Evolutionary conservation across 2,329 filamentous ascomycete species (phyloP).

Genomic region (Ophiostoma perfectum): DNA sequence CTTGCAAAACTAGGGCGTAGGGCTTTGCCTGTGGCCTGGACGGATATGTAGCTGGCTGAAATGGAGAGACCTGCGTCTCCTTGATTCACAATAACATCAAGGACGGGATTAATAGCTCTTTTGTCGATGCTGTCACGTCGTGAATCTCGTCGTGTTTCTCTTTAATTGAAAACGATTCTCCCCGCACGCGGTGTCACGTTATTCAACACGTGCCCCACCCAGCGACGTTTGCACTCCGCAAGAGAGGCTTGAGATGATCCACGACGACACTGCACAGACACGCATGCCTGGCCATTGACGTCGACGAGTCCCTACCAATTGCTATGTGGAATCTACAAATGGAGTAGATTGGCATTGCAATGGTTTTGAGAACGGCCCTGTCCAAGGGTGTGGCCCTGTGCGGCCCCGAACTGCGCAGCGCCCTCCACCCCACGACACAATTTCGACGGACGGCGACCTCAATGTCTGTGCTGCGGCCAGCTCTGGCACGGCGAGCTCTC

Average conservation of each 20-base stretch:
- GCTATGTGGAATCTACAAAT: background rate
- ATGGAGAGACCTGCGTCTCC: background rate
- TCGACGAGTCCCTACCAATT: background rate
- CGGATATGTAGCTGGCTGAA: background rate
- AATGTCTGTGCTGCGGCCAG: background rate
- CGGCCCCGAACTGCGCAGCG: background rate
- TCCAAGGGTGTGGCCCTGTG: slow-evolving; percentile 23
- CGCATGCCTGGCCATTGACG: background rate
- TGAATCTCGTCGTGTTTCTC: slow-evolving; percentile 3
- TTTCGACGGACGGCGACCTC: background rate
- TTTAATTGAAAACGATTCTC: slow-evolving; percentile 1
- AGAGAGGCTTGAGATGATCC: background rate
- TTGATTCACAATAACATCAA: background rate
- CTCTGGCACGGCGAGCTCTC: background rate
- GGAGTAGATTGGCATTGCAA: background rate
- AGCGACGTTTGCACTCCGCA: background rate
- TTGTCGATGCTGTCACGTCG: slow-evolving; percentile 11
- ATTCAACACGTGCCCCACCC: slow-evolving; percentile 16
- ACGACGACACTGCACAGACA: background rate
- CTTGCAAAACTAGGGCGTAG: background rate
- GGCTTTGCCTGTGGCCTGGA: background rate
- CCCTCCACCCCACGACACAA: background rate
- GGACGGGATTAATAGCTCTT: slow-evolving; percentile 2
- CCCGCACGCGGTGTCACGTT: slow-evolving; percentile 21
- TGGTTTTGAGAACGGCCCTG: slow-evolving; percentile 24